Conservation (phyloP, 2,329 filamentous ascomycete species). For the Thielaviopsis punctulata region DNA sequence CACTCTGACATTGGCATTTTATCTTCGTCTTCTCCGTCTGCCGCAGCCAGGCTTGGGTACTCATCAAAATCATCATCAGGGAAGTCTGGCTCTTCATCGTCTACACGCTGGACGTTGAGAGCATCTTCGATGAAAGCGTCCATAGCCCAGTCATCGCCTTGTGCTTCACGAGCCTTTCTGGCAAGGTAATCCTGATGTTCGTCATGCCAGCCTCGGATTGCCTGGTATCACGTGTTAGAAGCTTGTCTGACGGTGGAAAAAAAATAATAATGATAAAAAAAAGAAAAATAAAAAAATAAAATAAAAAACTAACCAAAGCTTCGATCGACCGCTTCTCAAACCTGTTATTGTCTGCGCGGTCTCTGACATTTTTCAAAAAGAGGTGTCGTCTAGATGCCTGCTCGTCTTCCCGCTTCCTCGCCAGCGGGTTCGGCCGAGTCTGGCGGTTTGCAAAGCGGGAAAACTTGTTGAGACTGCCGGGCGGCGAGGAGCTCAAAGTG, state of each 20-base stretch:
- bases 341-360: constrained; percentile 39
- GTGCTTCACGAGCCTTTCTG: constrained; percentile 11
- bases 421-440: constrained; percentile 44
- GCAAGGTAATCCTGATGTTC: constrained; percentile 12
- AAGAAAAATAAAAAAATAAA: not conserved
- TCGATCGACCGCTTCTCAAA: constrained; percentile 47
- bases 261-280: not conserved
- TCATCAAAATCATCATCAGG: constrained; percentile 8
- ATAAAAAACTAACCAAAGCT: constrained; percentile 24
- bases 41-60: constrained; percentile 5
- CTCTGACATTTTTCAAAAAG: constrained; percentile 51
- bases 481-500: not conserved
- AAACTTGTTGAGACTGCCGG: constrained; percentile 2
- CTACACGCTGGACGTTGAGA: constrained; percentile 1
- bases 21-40: not conserved
- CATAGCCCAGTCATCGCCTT: constrained; percentile 3
- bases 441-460: constrained; percentile 37
- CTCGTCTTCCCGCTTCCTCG: constrained; percentile 41
- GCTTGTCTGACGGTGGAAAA: not conserved
- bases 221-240: not conserved
- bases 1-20: constrained; percentile 9
- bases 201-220: constrained; percentile 11
- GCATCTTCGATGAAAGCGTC: constrained; percentile 10
- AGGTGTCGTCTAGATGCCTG: constrained; percentile 47
- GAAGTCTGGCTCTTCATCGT: constrained; percentile 1